These are phyloP conservation scores for Salvia splendens DNA, from an alignment of 257 asterid genomes.

Conservation along the genomic window DNA sequence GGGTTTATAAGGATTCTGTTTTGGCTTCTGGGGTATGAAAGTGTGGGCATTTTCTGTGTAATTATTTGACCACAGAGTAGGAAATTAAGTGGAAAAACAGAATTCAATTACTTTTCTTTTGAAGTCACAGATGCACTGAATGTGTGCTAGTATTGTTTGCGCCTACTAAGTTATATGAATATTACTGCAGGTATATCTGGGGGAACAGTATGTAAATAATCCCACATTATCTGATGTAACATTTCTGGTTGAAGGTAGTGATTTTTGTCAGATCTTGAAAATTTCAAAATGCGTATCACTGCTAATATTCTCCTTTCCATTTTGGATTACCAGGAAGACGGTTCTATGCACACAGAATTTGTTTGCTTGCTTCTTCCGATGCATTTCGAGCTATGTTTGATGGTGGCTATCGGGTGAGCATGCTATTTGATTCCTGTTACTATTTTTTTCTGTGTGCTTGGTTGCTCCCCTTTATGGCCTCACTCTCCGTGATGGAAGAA, in stretches of 20 bases:
- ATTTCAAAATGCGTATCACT: conserved; percentile 14
- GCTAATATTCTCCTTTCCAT: conserved; percentile 12
- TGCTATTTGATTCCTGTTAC: not conserved
- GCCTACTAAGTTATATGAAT: conserved; percentile 1
- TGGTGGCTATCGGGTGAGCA: conserved; percentile 97
- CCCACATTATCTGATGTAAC: conserved; percentile 90
- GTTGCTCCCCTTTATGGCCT: not conserved
- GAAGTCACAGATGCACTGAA: not conserved
- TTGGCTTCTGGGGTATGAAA: conserved; percentile 1
- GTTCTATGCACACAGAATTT: conserved; percentile 94
- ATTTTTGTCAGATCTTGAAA: conserved; percentile 28
- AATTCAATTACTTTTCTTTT: not conserved
- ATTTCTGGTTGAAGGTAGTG: conserved; percentile 89
- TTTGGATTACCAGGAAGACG: conserved; percentile 51
- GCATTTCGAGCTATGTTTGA: conserved; percentile 99
- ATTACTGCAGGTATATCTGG: conserved; percentile 85
- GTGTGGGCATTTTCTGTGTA: not conserved
- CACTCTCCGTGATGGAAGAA: not conserved
- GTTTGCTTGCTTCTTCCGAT: conserved; percentile 96
- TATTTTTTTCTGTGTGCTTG: conserved; percentile 15
- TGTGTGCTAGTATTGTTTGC: not conserved
- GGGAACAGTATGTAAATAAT: conserved; percentile 92
- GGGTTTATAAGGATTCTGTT: not conserved
- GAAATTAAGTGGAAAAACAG: not conserved
- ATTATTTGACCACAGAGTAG: not conserved